Evolutionary conservation across 345 rosid genomes (phyloP).

Genomic region (Populus nigra): DNA sequence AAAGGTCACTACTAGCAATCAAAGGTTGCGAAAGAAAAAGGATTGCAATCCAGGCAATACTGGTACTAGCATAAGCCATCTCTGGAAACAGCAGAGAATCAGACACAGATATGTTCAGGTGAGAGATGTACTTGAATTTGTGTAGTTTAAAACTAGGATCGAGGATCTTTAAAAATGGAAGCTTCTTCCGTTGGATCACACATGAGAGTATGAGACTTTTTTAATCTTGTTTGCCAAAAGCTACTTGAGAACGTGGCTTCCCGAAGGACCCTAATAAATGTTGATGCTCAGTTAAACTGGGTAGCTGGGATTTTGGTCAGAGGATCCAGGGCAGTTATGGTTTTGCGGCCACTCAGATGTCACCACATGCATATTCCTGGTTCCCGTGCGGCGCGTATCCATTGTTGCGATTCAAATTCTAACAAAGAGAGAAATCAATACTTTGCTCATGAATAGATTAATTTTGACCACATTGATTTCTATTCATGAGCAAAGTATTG

Average conservation of each 20-base stretch:
- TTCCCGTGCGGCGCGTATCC: background rate
- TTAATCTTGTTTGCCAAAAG: background rate
- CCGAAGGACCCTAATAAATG: background rate
- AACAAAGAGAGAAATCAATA: background rate
- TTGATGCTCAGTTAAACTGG: background rate
- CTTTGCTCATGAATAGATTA: too few species aligned
- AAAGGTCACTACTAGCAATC: slow-evolving; percentile 12
- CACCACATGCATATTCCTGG: background rate
- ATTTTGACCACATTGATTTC: too few species aligned
- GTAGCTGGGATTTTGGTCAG: background rate
- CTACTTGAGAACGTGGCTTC: background rate
- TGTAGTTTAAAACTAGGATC: background rate
- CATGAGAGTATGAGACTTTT: background rate
- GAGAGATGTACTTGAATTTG: background rate
- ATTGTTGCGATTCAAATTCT: background rate
- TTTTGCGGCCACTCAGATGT: background rate
- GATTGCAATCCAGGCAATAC: slow-evolving; percentile 3
- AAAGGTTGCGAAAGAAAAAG: slow-evolving; percentile 23
- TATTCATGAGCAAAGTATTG: too few species aligned
- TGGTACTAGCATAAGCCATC: slow-evolving; percentile 21
- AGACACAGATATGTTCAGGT: background rate
- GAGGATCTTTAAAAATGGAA: background rate
- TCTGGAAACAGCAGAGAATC: background rate
- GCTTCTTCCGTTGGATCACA: background rate
- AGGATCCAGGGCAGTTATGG: background rate